These are phyloP conservation scores for Arachnopeziza araneosa DNA, from an alignment of 2,329 filamentous ascomycete species.

Conservation along the genomic window DNA sequence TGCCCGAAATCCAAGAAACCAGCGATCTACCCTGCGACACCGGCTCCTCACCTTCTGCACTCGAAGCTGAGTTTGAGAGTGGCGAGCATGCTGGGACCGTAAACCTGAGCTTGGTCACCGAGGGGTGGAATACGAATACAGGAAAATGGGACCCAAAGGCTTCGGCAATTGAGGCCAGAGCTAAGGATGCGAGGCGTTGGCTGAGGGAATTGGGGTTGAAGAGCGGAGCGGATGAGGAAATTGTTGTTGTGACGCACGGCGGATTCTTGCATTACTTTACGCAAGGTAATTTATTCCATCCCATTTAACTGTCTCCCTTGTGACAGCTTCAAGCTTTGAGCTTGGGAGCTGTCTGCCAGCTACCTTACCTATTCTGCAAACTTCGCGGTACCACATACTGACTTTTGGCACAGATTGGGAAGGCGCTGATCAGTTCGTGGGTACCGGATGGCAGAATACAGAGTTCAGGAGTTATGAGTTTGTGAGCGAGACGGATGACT, in stretches of 20 bases:
- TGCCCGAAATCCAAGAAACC: slow-evolving; percentile 77
- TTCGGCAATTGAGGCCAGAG: slow-evolving; percentile 29
- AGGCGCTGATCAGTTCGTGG: slow-evolving; percentile 34
- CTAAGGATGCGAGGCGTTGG: slow-evolving; percentile 53
- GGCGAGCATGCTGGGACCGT: slow-evolving; percentile 41
- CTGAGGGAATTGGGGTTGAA: slow-evolving; percentile 40
- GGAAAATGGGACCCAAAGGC: slow-evolving; percentile 14
- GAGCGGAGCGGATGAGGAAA: slow-evolving; percentile 48
- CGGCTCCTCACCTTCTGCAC: slow-evolving; percentile 51
- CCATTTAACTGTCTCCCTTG: too few relatives aligned
- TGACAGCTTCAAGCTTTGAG: too few relatives aligned
- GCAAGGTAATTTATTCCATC: slow-evolving; percentile 35
- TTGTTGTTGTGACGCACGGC: slow-evolving; percentile 76
- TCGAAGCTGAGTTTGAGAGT: slow-evolving; percentile 54
- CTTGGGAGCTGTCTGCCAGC: too few relatives aligned
- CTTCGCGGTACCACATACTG: too few relatives aligned
- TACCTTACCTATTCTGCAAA: too few relatives aligned
- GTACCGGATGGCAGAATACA: slow-evolving; percentile 30
- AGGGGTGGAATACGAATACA: slow-evolving; percentile 68
- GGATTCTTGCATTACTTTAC: slow-evolving; percentile 82
- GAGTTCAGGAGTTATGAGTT: slow-evolving; percentile 28
- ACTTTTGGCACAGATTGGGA: slow-evolving; percentile 53
- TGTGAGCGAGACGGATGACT: slow-evolving; percentile 9
- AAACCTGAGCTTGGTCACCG: slow-evolving; percentile 55
- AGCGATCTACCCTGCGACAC: slow-evolving; percentile 70